Evolutionary conservation across 345 rosid species (phyloP).

Genomic region (Populus davidiana): DNA sequence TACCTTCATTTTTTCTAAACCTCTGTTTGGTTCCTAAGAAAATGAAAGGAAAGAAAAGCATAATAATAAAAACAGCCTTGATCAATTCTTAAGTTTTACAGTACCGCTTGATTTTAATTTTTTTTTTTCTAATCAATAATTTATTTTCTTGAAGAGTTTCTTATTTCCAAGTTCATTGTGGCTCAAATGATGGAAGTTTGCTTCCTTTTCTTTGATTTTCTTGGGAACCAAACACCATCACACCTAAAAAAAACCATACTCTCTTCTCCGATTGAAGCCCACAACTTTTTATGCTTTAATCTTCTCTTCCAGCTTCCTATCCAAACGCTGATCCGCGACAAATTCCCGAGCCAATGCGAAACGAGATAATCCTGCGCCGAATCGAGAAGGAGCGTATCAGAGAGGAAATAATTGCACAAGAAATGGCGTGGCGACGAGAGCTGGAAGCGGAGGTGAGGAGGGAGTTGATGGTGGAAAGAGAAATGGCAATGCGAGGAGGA

Average conservation of each 20-base stretch:
- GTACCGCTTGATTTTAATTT: no score
- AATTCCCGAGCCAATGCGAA: constrained; percentile 6
- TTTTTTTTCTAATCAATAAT: no score
- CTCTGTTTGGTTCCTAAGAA: constrained; percentile 2
- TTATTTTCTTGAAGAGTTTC: no score
- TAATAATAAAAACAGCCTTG: no score
- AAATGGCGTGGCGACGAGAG: constrained; percentile 25
- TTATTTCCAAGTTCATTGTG: no score
- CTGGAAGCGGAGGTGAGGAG: constrained; percentile 44
- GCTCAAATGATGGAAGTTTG: not conserved
- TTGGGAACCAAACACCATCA: not conserved
- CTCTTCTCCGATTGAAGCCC: no score
- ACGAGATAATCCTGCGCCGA: constrained; percentile 22
- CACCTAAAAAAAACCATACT: no score
- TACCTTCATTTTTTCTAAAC: not conserved
- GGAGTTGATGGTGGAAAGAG: constrained; percentile 48
- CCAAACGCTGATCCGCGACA: not conserved
- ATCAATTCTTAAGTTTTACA: no score
- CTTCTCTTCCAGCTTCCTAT: not conserved
- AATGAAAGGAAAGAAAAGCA: not conserved
- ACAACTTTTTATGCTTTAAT: not conserved
- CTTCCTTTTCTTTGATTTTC: not conserved
- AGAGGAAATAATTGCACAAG: constrained; percentile 39
- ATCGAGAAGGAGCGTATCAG: constrained; percentile 43
- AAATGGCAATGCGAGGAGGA: constrained; percentile 21